phyloP scores from a whole-genome alignment of 306 rosid species.

The Trichosanthes truncata region DNA sequence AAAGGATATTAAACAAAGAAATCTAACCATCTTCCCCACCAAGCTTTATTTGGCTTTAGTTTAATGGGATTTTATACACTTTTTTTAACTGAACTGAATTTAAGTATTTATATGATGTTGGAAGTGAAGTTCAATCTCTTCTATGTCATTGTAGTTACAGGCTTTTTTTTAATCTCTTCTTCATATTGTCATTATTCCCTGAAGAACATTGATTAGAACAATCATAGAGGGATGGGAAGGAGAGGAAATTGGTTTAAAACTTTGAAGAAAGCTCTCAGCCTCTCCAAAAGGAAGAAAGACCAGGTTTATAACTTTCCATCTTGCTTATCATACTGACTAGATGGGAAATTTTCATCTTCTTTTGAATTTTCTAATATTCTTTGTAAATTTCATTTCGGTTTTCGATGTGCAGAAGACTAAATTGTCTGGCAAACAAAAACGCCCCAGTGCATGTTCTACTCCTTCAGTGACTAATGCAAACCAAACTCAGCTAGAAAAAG shows the following conservation, averaged over 20 bases:
- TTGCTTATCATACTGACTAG: neutral
- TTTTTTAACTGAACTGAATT: neutral
- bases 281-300: constrained; percentile 59
- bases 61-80: neutral
- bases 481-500: constrained; percentile 45
- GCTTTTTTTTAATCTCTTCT: neutral
- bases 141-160: neutral
- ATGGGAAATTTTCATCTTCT: neutral
- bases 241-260: constrained; percentile 87
- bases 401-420: constrained; percentile 55
- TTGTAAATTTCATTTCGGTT: constrained; percentile 22
- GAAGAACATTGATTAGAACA: constrained; percentile 35
- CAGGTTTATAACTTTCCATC: constrained; percentile 32
- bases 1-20: neutral
- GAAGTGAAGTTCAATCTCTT: neutral
- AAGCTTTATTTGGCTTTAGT: neutral
- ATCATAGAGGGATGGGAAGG: constrained; percentile 79
- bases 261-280: constrained; percentile 90
- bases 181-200: neutral
- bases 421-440: constrained; percentile 82
- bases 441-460: constrained; percentile 29
- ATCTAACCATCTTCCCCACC: neutral
- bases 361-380: constrained; percentile 13
- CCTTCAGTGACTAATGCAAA: constrained; percentile 23
- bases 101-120: neutral